phyloP scores from a whole-genome alignment of 192 early-diverging fungal genomes.

The Coemansia sp. region DNA sequence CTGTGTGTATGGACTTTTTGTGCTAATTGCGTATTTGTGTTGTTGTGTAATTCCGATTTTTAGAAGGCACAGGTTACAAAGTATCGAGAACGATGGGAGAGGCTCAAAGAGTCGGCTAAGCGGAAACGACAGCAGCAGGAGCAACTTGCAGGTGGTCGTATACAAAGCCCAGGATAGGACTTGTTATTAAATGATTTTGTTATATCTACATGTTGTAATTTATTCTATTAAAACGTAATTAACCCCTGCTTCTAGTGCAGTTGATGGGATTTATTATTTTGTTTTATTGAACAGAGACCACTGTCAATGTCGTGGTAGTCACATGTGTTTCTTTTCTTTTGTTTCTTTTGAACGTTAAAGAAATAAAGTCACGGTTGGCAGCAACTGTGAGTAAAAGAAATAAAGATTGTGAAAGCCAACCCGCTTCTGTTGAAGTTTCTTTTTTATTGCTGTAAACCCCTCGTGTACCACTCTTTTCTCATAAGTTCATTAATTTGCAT shows the following conservation, averaged over 20 bases:
- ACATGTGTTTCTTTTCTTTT: background rate
- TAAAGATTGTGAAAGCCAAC: background rate
- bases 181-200: no score
- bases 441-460: background rate
- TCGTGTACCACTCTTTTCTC: background rate
- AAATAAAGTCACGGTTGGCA: background rate
- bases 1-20: no score
- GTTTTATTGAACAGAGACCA: background rate
- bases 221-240: no score
- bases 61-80: slow-evolving; percentile 44
- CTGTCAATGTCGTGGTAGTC: background rate
- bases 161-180: background rate
- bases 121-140: slow-evolving; percentile 48
- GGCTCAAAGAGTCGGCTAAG: slow-evolving; percentile 52
- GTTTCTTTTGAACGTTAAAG: background rate
- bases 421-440: background rate
- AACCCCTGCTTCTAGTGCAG: no score
- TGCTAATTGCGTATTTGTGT: no score
- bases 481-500: background rate
- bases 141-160: slow-evolving; percentile 1
- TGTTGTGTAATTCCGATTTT: no score
- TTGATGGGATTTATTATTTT: background rate
- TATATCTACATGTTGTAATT: no score
- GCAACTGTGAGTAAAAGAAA: background rate
- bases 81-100: slow-evolving; percentile 54